Conservation (phyloP, 768 basidiomycete species). For the Tricholomella constricta region DNA sequence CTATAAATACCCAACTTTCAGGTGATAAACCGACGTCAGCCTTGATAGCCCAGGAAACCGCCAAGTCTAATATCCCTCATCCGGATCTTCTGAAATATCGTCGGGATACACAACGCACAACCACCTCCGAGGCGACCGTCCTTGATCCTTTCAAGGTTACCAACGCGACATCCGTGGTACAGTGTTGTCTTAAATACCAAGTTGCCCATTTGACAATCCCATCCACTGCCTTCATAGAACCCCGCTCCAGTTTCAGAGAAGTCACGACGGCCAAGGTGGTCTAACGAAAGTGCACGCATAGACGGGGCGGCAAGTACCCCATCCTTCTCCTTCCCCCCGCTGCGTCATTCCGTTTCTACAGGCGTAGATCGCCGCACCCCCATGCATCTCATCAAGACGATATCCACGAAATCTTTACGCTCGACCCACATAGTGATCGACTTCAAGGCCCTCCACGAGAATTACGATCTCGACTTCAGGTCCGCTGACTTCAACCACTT, state of each 20-base stretch:
- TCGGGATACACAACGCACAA: not conserved
- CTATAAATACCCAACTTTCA: not conserved
- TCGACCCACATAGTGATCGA: conserved; percentile 19
- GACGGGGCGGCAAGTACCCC: not conserved
- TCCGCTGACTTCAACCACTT: not conserved
- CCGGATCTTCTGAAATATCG: not conserved
- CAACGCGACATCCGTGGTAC: conserved; percentile 18
- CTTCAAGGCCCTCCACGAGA: conserved; percentile 13
- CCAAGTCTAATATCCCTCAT: not conserved
- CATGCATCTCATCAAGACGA: conserved; percentile 16
- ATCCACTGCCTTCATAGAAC: conserved; percentile 1
- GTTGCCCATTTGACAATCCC: not conserved
- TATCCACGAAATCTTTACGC: conserved; percentile 22
- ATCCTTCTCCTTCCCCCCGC: not conserved
- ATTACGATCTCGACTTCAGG: conserved; percentile 4
- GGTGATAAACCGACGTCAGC: not conserved
- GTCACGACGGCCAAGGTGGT: conserved; percentile 4
- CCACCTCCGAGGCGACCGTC: not conserved
- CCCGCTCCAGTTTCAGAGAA: not conserved
- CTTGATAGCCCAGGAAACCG: not conserved
- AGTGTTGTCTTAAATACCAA: not conserved
- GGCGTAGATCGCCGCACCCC: conserved; percentile 12
- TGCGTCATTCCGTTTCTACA: conserved; percentile 12
- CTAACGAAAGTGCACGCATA: conserved; percentile 7
- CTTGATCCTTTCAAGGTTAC: conserved; percentile 10